A percentile compares a stretch with the other conserved stretches of the same genome.
Evolutionary conservation across 768 basidiomycete species (phyloP).

Genomic region (Paxillus involutus): DNA sequence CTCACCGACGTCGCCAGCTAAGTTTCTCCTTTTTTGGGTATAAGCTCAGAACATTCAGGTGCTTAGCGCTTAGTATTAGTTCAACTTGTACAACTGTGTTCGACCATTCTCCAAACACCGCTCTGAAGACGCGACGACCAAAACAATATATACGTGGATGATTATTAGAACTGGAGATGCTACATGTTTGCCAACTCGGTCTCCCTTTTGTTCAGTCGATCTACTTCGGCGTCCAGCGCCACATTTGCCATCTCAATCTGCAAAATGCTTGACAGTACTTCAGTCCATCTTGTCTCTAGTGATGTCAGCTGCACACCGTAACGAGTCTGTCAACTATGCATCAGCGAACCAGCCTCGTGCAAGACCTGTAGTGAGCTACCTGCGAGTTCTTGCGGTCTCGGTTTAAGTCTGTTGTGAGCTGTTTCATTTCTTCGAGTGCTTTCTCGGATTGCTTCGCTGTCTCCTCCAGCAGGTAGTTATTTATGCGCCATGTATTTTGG

Average conservation of each 20-base stretch:
- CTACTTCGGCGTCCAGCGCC: slow-evolving; percentile 82
- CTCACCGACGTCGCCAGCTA: slow-evolving; percentile 5
- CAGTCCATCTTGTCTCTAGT: slow-evolving; percentile 90
- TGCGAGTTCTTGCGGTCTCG: slow-evolving; percentile 85
- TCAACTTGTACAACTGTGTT: background rate
- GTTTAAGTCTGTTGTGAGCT: slow-evolving; percentile 83
- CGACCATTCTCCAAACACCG: background rate
- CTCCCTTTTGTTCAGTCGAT: slow-evolving; percentile 55
- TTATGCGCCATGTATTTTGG: slow-evolving; percentile 87
- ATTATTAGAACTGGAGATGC: background rate
- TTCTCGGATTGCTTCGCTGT: slow-evolving; percentile 71
- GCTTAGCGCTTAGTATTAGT: too few species aligned
- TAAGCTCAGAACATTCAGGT: background rate
- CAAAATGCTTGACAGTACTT: slow-evolving; percentile 83
- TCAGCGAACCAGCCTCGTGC: background rate
- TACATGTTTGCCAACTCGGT: slow-evolving; percentile 52
- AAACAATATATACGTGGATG: background rate
- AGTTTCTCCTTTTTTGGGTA: slow-evolving; percentile 27
- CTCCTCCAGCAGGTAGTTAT: slow-evolving; percentile 85
- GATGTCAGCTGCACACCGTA: slow-evolving; percentile 77
- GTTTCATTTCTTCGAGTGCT: slow-evolving; percentile 73
- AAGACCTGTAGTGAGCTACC: slow-evolving; percentile 37
- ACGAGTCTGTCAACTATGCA: slow-evolving; percentile 51
- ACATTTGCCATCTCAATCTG: slow-evolving; percentile 96
- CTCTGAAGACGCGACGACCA: background rate